phyloP scores from a whole-genome alignment of 345 rosid genomes.

The Salix caprea region DNA sequence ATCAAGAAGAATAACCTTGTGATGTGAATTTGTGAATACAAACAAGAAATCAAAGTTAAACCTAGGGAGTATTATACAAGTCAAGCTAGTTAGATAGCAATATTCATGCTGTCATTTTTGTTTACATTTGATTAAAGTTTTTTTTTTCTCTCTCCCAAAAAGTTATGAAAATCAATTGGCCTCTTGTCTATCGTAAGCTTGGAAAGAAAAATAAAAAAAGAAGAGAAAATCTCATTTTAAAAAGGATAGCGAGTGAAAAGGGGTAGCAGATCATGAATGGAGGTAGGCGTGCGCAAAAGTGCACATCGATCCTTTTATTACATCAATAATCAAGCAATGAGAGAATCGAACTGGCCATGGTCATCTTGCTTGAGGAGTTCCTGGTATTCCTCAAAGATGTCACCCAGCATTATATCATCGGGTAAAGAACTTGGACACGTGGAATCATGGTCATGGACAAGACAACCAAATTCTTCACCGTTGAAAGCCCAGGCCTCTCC shows the following conservation, averaged over 20 bases:
- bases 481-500: neutral
- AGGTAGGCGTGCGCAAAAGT: neutral
- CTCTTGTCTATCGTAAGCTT: too few species aligned
- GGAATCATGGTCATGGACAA: neutral
- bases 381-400: slow-evolving; percentile 19
- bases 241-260: neutral
- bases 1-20: neutral
- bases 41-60: neutral
- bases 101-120: too few species aligned
- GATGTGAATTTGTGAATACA: neutral
- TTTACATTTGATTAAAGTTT: too few species aligned
- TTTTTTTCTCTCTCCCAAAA: too few species aligned
- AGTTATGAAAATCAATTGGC: too few species aligned
- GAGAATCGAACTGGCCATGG: neutral
- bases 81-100: too few species aligned
- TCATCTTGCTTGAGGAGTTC: slow-evolving; percentile 10
- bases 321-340: neutral
- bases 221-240: neutral
- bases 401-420: slow-evolving; percentile 2
- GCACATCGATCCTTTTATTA: neutral
- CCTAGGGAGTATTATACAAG: neutral
- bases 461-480: neutral
- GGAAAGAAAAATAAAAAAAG: too few species aligned
- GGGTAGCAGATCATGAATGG: neutral
- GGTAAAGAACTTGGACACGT: neutral